Percentiles rank a stretch among this genome's conserved stretches.
Conservation (phyloP, 768 basidiomycete species). For the Suillus americanus region DNA sequence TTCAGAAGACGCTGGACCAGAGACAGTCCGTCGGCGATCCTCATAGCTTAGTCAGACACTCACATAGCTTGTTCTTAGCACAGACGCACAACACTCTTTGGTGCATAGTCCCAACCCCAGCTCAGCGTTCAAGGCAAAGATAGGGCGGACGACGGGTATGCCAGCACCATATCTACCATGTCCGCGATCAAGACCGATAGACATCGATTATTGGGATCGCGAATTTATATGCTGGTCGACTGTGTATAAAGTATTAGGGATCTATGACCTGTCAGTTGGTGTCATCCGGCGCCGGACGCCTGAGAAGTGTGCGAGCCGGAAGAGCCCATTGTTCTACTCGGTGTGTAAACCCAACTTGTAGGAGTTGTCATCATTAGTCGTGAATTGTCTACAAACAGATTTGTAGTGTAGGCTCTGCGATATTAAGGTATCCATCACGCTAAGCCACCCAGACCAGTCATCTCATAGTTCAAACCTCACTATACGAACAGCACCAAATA, state of each 20-base stretch:
- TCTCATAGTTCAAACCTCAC: not conserved
- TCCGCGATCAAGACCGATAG: not conserved
- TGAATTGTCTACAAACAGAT: not conserved
- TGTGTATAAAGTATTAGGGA: not conserved
- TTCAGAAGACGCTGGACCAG: too few species aligned
- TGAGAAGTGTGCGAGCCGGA: not conserved
- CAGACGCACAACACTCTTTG: too few species aligned
- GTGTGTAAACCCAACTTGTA: not conserved
- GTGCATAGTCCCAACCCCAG: too few species aligned
- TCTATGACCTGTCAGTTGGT: too few species aligned
- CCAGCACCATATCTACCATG: not conserved
- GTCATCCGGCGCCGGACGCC: too few species aligned
- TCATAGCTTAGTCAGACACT: too few species aligned
- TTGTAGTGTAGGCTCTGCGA: not conserved
- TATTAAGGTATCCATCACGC: not conserved
- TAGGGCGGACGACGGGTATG: not conserved
- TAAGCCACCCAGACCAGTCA: not conserved
- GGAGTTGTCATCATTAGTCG: not conserved
- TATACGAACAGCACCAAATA: not conserved
- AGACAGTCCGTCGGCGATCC: too few species aligned
- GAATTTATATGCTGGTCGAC: not conserved
- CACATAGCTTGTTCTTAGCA: too few species aligned
- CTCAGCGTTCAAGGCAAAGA: not conserved
- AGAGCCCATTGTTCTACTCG: not conserved
- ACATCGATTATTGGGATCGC: not conserved